Base-by-base conservation (phyloP, 202 grass and related monocot species). In the Hordeum pubiflorum region DNA sequence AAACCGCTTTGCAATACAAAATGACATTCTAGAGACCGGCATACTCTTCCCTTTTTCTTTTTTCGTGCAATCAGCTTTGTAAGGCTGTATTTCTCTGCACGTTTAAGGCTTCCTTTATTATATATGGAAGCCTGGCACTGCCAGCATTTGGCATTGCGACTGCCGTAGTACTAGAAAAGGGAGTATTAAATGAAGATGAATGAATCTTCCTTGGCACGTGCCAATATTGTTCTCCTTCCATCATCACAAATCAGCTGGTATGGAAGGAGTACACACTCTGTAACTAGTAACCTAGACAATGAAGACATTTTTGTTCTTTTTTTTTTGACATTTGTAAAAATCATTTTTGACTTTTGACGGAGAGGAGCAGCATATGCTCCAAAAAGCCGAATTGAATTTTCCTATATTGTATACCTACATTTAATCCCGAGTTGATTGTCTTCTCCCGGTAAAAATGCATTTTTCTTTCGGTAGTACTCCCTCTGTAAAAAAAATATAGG, bases 1-100 rank as follows among this genome's bases (percentile, higher is more conserved):
- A 79, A 66, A 73, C 32, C 4, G 10, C 34, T 80, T 72, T 72
- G 74, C 39, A 32, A 52, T 72, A 43, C 74, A 55, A 78, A 83
- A 82, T 79, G 66, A 58, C 79, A 46, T 46, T 46, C 43, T 46
- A 46, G 43, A 15, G 43, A 46, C 20, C 9, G 34, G 34, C 58
- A 46, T 67, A 18, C 58, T 59, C 12, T 81, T 54, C 18, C 14
- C 23, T 18, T 57, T 24, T 24, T 4, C 9, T 5, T 63, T 2
- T 71, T 27, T 46, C 21, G 12, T 65, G 34, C 58, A 57, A 66
- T 80, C 69, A n/a, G 18, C 76, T 73, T 72, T 61, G 32, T 4
- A 63, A 48, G 72, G 65, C 31, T 29, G 15, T 62, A 20, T 78
- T 48, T 75, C 33, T 24, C 1, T 37, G 83, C 27, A 57, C 12